A percentile compares a stretch with the other conserved stretches of the same genome.
Conservation (phyloP, 371 early-diverging fungal species). For the Mortierella sp. region DNA sequence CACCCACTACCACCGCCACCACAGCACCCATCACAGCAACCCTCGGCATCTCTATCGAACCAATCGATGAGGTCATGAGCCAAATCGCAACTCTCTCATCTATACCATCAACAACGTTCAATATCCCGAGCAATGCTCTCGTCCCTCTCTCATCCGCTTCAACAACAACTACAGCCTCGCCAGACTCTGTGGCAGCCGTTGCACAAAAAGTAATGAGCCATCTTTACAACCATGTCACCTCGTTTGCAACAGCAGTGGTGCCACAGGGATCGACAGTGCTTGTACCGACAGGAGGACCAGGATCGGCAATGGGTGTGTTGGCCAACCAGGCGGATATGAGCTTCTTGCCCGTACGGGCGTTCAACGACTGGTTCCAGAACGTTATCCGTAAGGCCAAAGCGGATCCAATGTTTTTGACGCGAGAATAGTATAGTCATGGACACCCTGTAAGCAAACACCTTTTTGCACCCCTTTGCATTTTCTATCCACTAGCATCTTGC, state of each 20-base stretch:
- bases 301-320: slow-evolving; percentile 40
- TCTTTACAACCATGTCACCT: slow-evolving; percentile 85
- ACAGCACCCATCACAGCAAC: slow-evolving; percentile 70
- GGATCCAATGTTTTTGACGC: slow-evolving; percentile 63
- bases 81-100: slow-evolving; percentile 60
- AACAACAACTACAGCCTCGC: slow-evolving; percentile 10
- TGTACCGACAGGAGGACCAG: slow-evolving; percentile 61
- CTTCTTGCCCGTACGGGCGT: slow-evolving; percentile 78
- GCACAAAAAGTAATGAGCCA: slow-evolving; percentile 73
- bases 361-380: slow-evolving; percentile 91
- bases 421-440: slow-evolving; percentile 14
- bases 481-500: background rate
- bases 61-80: slow-evolving; percentile 76
- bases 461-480: background rate
- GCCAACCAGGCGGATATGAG: slow-evolving; percentile 51
- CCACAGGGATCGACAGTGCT: slow-evolving; percentile 73
- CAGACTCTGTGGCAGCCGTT: slow-evolving; percentile 43
- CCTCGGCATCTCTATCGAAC: slow-evolving; percentile 93
- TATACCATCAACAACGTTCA: slow-evolving; percentile 20
- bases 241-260: slow-evolving; percentile 75
- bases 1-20: slow-evolving; percentile 12
- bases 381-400: slow-evolving; percentile 71
- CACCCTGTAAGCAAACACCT: background rate
- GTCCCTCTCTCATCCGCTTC: slow-evolving; percentile 21
- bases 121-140: slow-evolving; percentile 27